A percentile compares a stretch with the other conserved stretches of the same genome.
Conservation (phyloP, 1,284 basidiomycete genomes). For the Abortiporus biennis region DNA sequence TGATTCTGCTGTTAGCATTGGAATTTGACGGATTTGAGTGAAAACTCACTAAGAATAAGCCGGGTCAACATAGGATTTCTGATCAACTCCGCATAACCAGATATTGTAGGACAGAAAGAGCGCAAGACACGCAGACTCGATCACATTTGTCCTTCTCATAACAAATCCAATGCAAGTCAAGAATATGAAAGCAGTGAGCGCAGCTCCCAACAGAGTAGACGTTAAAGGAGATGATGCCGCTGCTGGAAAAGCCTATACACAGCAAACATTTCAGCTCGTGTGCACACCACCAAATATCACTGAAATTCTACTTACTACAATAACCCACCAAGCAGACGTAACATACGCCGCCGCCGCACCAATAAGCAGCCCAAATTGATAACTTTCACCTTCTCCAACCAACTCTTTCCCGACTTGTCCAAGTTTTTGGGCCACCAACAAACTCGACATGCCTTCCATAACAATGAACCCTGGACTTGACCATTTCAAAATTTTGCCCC, state of each 20-base stretch:
- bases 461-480: conserved; percentile 75
- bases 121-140: conserved; percentile 85
- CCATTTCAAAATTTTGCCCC: conserved; percentile 67
- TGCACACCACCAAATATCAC: conserved; percentile 9
- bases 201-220: conserved; percentile 80
- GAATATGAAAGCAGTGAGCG: conserved; percentile 70
- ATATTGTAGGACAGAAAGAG: conserved; percentile 84
- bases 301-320: conserved; percentile 44
- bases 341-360: conserved; percentile 73
- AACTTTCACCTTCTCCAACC: conserved; percentile 61
- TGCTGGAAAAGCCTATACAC: conserved; percentile 60
- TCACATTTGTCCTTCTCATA: conserved; percentile 84
- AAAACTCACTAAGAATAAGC: conserved; percentile 68
- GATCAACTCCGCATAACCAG: conserved; percentile 76
- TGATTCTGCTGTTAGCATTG: neutral
- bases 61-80: conserved; percentile 59
- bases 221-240: conserved; percentile 78
- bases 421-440: conserved; percentile 75
- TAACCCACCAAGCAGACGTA: conserved; percentile 75
- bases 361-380: conserved; percentile 71
- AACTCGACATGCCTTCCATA: conserved; percentile 78
- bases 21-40: neutral
- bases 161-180: conserved; percentile 88
- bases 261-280: conserved; percentile 12
- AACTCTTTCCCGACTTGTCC: conserved; percentile 70